Evolutionary conservation across 306 rosid genomes (phyloP).

Genomic region (Sechiopsis laciniata): DNA sequence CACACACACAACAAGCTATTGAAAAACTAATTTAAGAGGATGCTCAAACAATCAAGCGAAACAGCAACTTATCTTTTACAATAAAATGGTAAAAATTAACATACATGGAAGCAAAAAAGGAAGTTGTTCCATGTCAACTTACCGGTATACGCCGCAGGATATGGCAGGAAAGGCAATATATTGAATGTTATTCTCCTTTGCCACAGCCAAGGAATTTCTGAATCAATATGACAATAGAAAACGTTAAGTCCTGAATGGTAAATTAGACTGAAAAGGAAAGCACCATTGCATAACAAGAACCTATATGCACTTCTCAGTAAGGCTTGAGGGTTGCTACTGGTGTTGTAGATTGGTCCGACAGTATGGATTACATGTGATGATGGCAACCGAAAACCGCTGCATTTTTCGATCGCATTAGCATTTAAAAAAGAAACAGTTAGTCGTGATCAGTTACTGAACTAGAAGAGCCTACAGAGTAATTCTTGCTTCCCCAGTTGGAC

Average conservation of each 20-base stretch:
- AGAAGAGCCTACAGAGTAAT: conserved; percentile 57
- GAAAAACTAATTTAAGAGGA: neutral
- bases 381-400: conserved; percentile 76
- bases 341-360: conserved; percentile 66
- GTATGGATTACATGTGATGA: conserved; percentile 77
- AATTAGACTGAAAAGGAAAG: neutral
- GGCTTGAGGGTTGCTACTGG: conserved; percentile 42
- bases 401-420: conserved; percentile 17
- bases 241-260: neutral
- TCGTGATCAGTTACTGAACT: neutral
- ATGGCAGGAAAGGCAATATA: conserved; percentile 82
- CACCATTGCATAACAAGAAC: conserved; percentile 27
- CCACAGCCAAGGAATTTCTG: conserved; percentile 71
- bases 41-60: neutral
- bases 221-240: conserved; percentile 19
- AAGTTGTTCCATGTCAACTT: conserved; percentile 28
- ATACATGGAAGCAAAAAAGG: neutral
- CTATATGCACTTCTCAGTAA: conserved; percentile 69
- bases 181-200: conserved; percentile 57
- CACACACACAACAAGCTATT: neutral
- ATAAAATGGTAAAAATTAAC: neutral
- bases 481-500: conserved; percentile 91
- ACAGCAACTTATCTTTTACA: neutral
- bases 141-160: conserved; percentile 85
- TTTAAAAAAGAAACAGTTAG: neutral